Evolutionary conservation across 2,329 filamentous ascomycete genomes (phyloP), one percentile per base, ranked within the genome.

Genomic region (Calonectria pseudoreteaudii): DNA sequence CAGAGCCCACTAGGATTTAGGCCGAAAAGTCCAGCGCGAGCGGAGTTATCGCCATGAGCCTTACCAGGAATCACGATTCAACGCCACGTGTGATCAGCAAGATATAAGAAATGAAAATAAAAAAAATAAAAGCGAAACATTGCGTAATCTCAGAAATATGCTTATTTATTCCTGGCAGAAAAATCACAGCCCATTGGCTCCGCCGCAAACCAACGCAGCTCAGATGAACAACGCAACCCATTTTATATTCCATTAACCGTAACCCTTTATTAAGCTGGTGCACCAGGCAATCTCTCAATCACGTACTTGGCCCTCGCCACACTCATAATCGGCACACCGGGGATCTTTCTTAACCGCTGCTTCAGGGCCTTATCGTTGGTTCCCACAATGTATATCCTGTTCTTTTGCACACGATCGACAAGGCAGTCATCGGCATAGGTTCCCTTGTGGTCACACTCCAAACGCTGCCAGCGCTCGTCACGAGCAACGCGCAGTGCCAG

Each of bases 241-340:
- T 66, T 74, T 68, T 34, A 64, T 66, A 36, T 60, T 68, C 38
- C 47, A 62, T 64, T 53, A 49, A 34, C 50, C 66, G 44, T n/a
- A 41, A 30, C 56, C 65, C 60, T 68, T 58, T 81, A 83, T 77
- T 79, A 85, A 64, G 95, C 93, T 41, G 94, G 94, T 47, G 94
- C 95, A 84, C 95, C 94, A 7, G 96, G 96, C 75, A 98, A 86
- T 80, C 96, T 91, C 88, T 98, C 97, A 81, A 99, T 97, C 62
- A 96, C 93, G 85, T 98, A 98, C 85, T 98, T 98, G 58, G 94
- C 95, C 81, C 94, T 91, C 8, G 94, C 94, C 34, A 97, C 95
- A 81, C 93, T 95, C 88, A 98, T 90, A 79, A 94, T 91, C 31
- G 93, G 93, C 71, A 94, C 92, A 84, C 90, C 88, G 50, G 86